These are phyloP conservation scores for Populus tremula DNA, from an alignment of 345 rosid species.

Conservation along the genomic window DNA sequence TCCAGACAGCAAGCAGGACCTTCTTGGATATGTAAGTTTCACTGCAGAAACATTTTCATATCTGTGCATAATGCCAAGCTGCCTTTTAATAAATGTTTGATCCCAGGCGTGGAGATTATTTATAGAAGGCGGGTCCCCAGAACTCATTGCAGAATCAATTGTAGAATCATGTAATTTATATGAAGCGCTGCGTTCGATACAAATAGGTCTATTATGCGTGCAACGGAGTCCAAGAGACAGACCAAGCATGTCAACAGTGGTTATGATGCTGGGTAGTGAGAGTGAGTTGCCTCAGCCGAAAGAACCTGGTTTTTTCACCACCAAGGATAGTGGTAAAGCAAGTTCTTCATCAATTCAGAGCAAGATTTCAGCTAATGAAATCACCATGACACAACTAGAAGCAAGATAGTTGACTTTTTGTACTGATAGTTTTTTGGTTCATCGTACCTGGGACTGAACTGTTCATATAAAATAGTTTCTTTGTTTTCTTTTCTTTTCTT, in stretches of 20 bases:
- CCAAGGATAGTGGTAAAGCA: background rate
- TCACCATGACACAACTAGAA: background rate
- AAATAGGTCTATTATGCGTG: background rate
- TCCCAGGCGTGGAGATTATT: constrained; percentile 5
- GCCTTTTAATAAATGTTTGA: background rate
- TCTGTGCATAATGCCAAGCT: too few species aligned
- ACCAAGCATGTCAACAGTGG: constrained; percentile 1
- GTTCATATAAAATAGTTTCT: background rate
- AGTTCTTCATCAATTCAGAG: background rate
- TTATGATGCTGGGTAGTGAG: background rate
- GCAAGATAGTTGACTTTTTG: background rate
- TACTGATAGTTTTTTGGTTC: background rate
- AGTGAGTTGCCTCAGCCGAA: constrained; percentile 1
- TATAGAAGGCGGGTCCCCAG: background rate
- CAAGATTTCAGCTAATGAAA: background rate
- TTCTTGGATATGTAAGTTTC: constrained; percentile 16
- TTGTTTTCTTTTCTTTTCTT: background rate
- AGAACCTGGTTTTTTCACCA: background rate
- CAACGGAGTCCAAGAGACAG: background rate
- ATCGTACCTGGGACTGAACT: background rate
- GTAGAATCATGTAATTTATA: background rate
- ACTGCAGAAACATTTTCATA: background rate
- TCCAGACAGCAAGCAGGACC: constrained; percentile 2
- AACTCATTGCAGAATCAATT: background rate
- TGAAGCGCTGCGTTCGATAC: background rate